phyloP scores from a whole-genome alignment of 805 yeast species.

The Candida incommunis region DNA sequence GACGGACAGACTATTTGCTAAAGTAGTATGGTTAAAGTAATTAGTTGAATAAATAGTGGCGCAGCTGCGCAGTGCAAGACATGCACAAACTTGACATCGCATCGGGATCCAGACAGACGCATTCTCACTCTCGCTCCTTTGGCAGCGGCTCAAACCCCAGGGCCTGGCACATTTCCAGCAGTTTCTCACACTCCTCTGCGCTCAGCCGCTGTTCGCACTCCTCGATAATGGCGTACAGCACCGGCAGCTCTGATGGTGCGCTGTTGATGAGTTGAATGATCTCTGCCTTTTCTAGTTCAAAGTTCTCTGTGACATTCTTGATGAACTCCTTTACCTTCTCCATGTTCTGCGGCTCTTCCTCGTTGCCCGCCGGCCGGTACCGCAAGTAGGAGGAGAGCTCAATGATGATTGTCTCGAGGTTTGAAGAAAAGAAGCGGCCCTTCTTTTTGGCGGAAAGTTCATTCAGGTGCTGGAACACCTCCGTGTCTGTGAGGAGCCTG shows the following conservation, averaged over 20 bases:
- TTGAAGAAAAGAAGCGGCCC: conserved; percentile 10
- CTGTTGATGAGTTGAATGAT: conserved; percentile 70
- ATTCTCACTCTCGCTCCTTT: neutral
- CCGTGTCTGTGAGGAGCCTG: conserved; percentile 48
- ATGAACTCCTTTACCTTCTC: conserved; percentile 27
- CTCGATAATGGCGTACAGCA: conserved; percentile 66
- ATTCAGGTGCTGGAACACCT: conserved; percentile 42
- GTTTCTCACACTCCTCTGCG: conserved; percentile 47
- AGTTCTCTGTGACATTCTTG: conserved; percentile 28
- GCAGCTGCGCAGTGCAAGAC: no score
- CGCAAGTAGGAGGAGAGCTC: conserved; percentile 26
- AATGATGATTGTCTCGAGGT: conserved; percentile 20
- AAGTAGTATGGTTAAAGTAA: no score
- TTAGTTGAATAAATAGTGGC: no score
- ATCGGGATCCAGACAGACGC: no score
- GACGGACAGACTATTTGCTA: no score
- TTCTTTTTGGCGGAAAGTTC: conserved; percentile 26
- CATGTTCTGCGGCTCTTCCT: conserved; percentile 20
- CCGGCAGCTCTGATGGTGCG: conserved; percentile 69
- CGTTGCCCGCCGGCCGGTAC: conserved; percentile 25
- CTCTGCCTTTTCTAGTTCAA: conserved; percentile 65
- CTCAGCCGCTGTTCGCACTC: conserved; percentile 80
- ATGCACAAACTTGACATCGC: no score
- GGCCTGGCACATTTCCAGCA: conserved; percentile 37
- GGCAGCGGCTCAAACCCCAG: conserved; percentile 1